These are phyloP conservation scores for Lachancea cidri DNA, from an alignment of 805 yeast genomes.

Conservation along the genomic window DNA sequence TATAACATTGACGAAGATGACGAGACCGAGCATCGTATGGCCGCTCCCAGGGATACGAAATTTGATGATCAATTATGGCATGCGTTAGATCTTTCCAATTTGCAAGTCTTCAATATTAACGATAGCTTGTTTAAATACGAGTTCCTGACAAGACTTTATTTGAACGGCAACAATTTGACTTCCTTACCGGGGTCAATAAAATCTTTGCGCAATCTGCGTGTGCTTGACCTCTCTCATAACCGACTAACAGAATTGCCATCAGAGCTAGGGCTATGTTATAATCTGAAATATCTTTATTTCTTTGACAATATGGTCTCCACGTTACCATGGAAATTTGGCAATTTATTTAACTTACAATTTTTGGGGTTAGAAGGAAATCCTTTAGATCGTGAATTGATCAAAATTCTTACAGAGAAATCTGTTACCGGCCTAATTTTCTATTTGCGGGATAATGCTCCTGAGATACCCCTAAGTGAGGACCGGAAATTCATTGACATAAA, in stretches of 20 bases:
- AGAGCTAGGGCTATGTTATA: conserved; percentile 78
- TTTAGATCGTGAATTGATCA: conserved; percentile 57
- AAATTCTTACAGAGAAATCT: conserved; percentile 72
- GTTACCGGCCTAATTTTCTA: conserved; percentile 76
- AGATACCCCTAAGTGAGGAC: conserved; percentile 57
- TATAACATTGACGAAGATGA: conserved; percentile 49
- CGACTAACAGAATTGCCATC: conserved; percentile 65
- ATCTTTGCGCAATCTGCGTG: conserved; percentile 65
- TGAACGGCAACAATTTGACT: conserved; percentile 78
- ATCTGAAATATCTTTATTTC: conserved; percentile 72
- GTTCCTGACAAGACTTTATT: conserved; percentile 79
- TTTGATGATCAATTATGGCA: conserved; percentile 85
- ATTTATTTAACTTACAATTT: conserved; percentile 74
- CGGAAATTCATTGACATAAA: conserved; percentile 80
- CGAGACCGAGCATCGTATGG: conserved; percentile 35
- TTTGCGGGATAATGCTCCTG: conserved; percentile 78
- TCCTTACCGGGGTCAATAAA: conserved; percentile 63
- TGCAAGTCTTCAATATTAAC: conserved; percentile 67
- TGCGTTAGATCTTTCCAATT: conserved; percentile 87
- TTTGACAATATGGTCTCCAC: conserved; percentile 79
- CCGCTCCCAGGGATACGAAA: conserved; percentile 20
- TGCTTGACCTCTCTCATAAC: conserved; percentile 82
- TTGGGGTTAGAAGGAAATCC: conserved; percentile 94
- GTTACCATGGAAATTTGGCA: conserved; percentile 83
- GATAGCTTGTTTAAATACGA: conserved; percentile 72